Conservation (phyloP, 495 filamentous ascomycete genomes). For the Xylaria nigripes region DNA sequence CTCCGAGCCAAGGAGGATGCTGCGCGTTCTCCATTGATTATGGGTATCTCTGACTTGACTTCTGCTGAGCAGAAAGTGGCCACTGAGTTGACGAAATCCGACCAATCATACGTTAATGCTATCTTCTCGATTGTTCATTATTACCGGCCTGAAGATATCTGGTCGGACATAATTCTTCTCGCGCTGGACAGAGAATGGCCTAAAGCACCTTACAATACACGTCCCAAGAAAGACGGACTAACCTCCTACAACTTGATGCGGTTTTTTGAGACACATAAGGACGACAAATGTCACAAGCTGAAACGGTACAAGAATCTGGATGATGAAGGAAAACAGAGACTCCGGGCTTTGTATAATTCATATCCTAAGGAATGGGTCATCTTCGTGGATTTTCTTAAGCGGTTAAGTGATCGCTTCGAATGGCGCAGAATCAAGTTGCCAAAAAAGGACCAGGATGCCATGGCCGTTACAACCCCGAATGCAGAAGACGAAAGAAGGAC, state of each 20-base stretch:
- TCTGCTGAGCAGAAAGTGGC: constrained; percentile 15
- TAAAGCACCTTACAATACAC: constrained; percentile 6
- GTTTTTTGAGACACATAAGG: constrained; percentile 15
- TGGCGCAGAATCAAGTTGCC: not conserved
- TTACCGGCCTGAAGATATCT: not conserved
- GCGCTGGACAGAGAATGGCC: constrained; percentile 10
- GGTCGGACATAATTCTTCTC: not conserved
- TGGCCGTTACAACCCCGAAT: not conserved
- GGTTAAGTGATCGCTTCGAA: constrained; percentile 20
- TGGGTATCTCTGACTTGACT: constrained; percentile 15
- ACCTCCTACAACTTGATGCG: constrained; percentile 15
- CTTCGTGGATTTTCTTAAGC: constrained; percentile 13
- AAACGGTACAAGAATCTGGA: constrained; percentile 13
- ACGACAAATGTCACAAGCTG: not conserved
- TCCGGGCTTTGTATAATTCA: not conserved
- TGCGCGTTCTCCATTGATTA: constrained; percentile 5
- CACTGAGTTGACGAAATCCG: constrained; percentile 3
- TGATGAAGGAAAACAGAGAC: not conserved
- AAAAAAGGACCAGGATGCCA: not conserved
- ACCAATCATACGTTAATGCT: constrained; percentile 6
- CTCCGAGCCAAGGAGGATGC: not conserved
- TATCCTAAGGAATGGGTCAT: not conserved
- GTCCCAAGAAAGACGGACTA: constrained; percentile 4
- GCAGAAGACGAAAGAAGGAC: not conserved
- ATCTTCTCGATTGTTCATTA: constrained; percentile 8